Evolutionary conservation across 1,139 yeast species (phyloP).

Genomic region (Debaryomycetaceae sp.): DNA sequence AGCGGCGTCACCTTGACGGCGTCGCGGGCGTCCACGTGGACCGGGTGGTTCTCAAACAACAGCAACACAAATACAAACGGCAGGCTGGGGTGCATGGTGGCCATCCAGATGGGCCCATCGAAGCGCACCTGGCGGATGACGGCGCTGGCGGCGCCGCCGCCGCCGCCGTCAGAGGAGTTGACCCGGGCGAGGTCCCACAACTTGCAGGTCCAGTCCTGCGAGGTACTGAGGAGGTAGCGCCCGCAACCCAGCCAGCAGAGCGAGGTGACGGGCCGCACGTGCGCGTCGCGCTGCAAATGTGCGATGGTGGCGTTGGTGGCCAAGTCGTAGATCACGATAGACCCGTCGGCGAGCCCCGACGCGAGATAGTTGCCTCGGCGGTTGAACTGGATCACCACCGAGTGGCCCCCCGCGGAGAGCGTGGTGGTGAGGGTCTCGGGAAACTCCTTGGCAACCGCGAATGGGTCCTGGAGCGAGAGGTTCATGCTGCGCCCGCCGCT

Average conservation of each 20-base stretch:
- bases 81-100: slow-evolving; percentile 51
- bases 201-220: slow-evolving; percentile 80
- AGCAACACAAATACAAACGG: slow-evolving; percentile 43
- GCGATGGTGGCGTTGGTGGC: slow-evolving; percentile 54
- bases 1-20: slow-evolving; percentile 25
- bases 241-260: slow-evolving; percentile 78
- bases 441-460: slow-evolving; percentile 85
- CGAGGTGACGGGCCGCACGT: slow-evolving; percentile 71
- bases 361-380: slow-evolving; percentile 85
- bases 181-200: slow-evolving; percentile 68
- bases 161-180: slow-evolving; percentile 12
- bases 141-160: slow-evolving; percentile 19
- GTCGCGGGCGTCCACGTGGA: slow-evolving; percentile 47
- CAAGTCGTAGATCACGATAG: slow-evolving; percentile 72
- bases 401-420: slow-evolving; percentile 58
- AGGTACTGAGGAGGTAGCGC: slow-evolving; percentile 63
- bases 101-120: slow-evolving; percentile 73
- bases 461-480: slow-evolving; percentile 84
- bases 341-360: slow-evolving; percentile 77
- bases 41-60: slow-evolving; percentile 50
- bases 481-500: slow-evolving; percentile 46
- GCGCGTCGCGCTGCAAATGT: slow-evolving; percentile 51
- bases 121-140: slow-evolving; percentile 46
- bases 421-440: slow-evolving; percentile 79
- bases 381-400: slow-evolving; percentile 71